These are phyloP conservation scores for Chlorella sp. DNA, from an alignment of 139 green algal genomes.

Conservation along the genomic window DNA sequence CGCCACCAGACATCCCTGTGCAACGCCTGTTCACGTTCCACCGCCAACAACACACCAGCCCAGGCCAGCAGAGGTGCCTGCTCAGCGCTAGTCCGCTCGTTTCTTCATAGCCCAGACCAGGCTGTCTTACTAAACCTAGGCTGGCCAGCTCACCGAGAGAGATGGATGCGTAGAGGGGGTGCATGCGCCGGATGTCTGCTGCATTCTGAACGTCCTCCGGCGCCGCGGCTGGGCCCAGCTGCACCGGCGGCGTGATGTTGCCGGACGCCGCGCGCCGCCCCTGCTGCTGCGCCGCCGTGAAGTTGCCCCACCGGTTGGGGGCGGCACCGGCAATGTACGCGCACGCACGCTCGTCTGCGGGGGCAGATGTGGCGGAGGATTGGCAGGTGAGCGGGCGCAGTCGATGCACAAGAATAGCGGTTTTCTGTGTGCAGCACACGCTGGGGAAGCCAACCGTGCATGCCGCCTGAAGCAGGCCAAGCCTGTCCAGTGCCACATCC, in stretches of 20 bases:
- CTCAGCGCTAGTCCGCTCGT: too few species aligned
- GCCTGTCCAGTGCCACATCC: too few species aligned
- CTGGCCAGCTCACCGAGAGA: conserved; percentile 54
- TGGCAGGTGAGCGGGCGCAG: not conserved
- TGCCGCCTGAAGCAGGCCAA: too few species aligned
- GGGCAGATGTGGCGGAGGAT: too few species aligned
- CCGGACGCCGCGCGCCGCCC: conserved; percentile 7
- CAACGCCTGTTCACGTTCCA: too few species aligned
- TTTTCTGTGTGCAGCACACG: not conserved
- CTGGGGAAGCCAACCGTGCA: not conserved
- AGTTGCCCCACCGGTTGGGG: conserved; percentile 84
- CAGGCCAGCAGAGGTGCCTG: not conserved
- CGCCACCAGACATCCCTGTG: too few species aligned
- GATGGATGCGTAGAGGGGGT: conserved; percentile 90
- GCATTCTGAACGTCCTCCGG: conserved; percentile 36
- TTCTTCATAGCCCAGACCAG: too few species aligned
- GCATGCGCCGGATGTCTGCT: conserved; percentile 61
- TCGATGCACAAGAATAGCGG: not conserved
- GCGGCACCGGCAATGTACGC: conserved; percentile 92
- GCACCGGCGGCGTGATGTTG: conserved; percentile 38
- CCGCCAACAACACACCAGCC: too few species aligned
- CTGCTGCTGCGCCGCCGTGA: conserved; percentile 48
- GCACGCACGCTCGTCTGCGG: conserved; percentile 89
- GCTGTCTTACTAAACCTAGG: not conserved
- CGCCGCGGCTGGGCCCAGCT: conserved; percentile 14